Percentiles rank a stretch among this genome's conserved stretches.
These are phyloP conservation scores for Candida andamanensis DNA, from an alignment of 805 yeast species.

Conservation along the genomic window DNA sequence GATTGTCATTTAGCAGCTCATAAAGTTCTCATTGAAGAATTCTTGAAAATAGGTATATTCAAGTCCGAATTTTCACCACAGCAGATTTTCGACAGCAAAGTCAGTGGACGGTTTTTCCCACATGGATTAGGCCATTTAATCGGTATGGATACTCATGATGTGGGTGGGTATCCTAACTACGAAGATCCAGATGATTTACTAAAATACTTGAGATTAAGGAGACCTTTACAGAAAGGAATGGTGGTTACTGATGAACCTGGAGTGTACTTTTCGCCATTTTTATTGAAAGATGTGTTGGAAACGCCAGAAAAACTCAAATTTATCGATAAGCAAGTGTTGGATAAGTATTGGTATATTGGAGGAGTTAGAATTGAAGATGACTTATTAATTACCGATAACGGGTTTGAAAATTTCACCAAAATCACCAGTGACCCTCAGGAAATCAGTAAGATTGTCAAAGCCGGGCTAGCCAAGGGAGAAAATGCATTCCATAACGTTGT, in stretches of 20 bases:
- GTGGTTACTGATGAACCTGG: slow-evolving; percentile 96
- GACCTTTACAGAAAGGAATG: slow-evolving; percentile 70
- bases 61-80: slow-evolving; percentile 46
- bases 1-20: slow-evolving; percentile 79
- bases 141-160: slow-evolving; percentile 96
- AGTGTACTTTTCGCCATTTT: slow-evolving; percentile 78
- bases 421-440: slow-evolving; percentile 85
- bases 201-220: slow-evolving; percentile 73
- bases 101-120: slow-evolving; percentile 80
- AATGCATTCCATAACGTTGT: slow-evolving; percentile 57
- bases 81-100: slow-evolving; percentile 65
- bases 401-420: slow-evolving; percentile 75
- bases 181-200: slow-evolving; percentile 76
- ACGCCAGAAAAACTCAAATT: slow-evolving; percentile 45
- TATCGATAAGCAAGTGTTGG: slow-evolving; percentile 61
- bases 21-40: slow-evolving; percentile 63
- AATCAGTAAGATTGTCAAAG: slow-evolving; percentile 68
- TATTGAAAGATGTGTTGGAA: slow-evolving; percentile 60
- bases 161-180: slow-evolving; percentile 84
- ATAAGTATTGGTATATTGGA: slow-evolving; percentile 84
- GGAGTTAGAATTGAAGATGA: slow-evolving; percentile 98
- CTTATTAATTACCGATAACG: slow-evolving; percentile 67
- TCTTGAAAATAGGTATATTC: slow-evolving; percentile 73
- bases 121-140: slow-evolving; percentile 93
- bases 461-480: slow-evolving; percentile 59